Percentiles rank a stretch among this genome's conserved stretches.
These are phyloP conservation scores for Kalmusia sp. DNA, from an alignment of 2,329 filamentous ascomycete species.

Conservation along the genomic window DNA sequence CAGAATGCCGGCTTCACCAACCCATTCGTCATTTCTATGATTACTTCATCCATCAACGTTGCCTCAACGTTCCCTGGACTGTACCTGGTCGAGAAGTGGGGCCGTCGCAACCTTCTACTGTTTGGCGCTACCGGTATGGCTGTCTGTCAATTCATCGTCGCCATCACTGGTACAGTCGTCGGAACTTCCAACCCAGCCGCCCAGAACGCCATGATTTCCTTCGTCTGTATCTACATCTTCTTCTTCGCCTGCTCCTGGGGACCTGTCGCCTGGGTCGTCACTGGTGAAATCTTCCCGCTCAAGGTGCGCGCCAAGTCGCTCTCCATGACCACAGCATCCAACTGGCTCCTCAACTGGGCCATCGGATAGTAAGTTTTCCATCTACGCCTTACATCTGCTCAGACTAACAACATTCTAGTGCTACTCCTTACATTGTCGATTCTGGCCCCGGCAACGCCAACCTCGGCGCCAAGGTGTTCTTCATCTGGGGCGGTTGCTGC, in stretches of 20 bases:
- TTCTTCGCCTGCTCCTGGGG: conserved; percentile 84
- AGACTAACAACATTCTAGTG: conserved; percentile 16
- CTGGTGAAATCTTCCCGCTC: conserved; percentile 53
- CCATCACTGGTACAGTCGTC: conserved; percentile 49
- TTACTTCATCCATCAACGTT: conserved; percentile 80
- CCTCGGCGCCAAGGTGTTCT: conserved; percentile 64
- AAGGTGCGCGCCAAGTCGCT: conserved; percentile 58
- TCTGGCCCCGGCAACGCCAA: conserved; percentile 66
- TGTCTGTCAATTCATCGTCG: conserved; percentile 52
- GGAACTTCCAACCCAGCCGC: conserved; percentile 45
- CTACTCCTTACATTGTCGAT: conserved; percentile 76
- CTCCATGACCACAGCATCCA: conserved; percentile 62
- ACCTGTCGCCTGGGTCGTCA: conserved; percentile 71
- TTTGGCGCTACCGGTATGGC: conserved; percentile 77
- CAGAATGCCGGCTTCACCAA: conserved; percentile 48
- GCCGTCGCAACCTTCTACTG: conserved; percentile 76
- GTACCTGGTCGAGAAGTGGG: conserved; percentile 80
- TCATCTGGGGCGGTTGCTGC: conserved; percentile 63
- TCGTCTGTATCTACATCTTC: conserved; percentile 74
- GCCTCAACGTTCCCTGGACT: conserved; percentile 77
- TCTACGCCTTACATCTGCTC: background rate
- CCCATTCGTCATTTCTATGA: conserved; percentile 74
- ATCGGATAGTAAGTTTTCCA: conserved; percentile 49
- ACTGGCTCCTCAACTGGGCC: conserved; percentile 61
- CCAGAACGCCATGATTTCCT: conserved; percentile 49